phyloP scores from a whole-genome alignment of 371 early-diverging fungal genomes.

The Choanephora cucurbitarum region DNA sequence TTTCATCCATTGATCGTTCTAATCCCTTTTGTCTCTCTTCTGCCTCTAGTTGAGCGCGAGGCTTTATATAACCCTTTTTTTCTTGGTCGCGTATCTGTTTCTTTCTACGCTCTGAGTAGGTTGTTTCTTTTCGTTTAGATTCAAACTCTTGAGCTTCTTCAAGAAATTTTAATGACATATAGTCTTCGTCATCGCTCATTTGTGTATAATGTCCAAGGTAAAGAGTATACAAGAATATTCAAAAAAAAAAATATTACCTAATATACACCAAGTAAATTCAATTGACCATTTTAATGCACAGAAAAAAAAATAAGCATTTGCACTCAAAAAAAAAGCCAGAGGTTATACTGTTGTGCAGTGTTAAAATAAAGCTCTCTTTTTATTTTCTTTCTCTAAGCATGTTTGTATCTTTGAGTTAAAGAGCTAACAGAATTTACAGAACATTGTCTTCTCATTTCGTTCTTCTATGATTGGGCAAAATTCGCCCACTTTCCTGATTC shows the following conservation, averaged over 20 bases:
- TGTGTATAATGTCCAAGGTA: not conserved
- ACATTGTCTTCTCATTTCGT: too few species aligned
- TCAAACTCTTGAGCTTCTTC: conserved; percentile 39
- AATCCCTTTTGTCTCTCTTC: conserved; percentile 62
- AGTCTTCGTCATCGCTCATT: conserved; percentile 54
- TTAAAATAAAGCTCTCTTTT: too few species aligned
- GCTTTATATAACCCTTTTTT: conserved; percentile 45
- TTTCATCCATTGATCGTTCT: conserved; percentile 42
- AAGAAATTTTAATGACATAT: conserved; percentile 62
- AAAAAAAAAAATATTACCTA: not conserved
- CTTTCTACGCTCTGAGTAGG: conserved; percentile 51
- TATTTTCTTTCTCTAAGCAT: too few species aligned
- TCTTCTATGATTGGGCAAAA: too few species aligned
- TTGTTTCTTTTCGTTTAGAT: conserved; percentile 27
- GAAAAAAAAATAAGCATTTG: too few species aligned
- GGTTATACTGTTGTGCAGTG: too few species aligned
- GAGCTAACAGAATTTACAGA: too few species aligned
- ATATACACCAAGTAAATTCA: too few species aligned
- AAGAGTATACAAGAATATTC: not conserved
- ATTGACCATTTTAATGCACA: too few species aligned
- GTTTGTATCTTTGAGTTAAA: too few species aligned
- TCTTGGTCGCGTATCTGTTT: conserved; percentile 51
- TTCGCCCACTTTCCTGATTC: too few species aligned
- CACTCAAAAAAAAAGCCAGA: too few species aligned
- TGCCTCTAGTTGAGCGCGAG: conserved; percentile 42